These are phyloP conservation scores for Aspergillus avenaceus DNA, from an alignment of 495 filamentous ascomycete species.

Conservation along the genomic window DNA sequence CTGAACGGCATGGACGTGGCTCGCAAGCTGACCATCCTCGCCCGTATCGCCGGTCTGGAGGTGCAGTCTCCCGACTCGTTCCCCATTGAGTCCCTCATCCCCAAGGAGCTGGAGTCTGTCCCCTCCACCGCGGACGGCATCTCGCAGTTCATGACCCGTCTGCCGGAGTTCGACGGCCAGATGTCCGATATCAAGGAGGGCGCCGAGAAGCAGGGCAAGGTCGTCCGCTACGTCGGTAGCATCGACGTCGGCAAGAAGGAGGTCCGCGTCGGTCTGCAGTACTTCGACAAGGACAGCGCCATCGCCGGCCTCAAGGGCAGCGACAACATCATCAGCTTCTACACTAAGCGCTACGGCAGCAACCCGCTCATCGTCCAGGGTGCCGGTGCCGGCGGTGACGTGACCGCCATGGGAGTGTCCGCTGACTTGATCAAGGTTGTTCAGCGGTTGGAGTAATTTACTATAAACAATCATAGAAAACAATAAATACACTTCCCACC, in stretches of 20 bases:
- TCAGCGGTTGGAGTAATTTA: slow-evolving; percentile 29
- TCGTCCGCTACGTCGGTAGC: slow-evolving; percentile 92
- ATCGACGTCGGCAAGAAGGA: slow-evolving; percentile 71
- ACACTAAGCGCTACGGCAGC: slow-evolving; percentile 85
- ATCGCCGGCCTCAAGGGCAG: slow-evolving; percentile 93
- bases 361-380: slow-evolving; percentile 93
- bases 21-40: slow-evolving; percentile 92
- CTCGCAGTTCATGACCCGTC: slow-evolving; percentile 72
- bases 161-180: slow-evolving; percentile 72
- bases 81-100: slow-evolving; percentile 88
- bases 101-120: slow-evolving; percentile 70
- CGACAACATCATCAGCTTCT: slow-evolving; percentile 98
- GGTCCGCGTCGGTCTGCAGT: slow-evolving; percentile 86
- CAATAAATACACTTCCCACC: slow-evolving; percentile 50
- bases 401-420: slow-evolving; percentile 94
- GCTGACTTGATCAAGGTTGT: slow-evolving; percentile 86
- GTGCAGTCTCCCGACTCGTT: slow-evolving; percentile 77
- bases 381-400: slow-evolving; percentile 88
- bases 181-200: slow-evolving; percentile 78
- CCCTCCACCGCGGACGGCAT: slow-evolving; percentile 53
- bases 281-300: slow-evolving; percentile 75
- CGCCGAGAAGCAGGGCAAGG: slow-evolving; percentile 80
- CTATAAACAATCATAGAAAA: not conserved
- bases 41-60: slow-evolving; percentile 71
- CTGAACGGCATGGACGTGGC: slow-evolving; percentile 95